A percentile compares a stretch with the other conserved stretches of the same genome.
Evolutionary conservation across 1,284 basidiomycete genomes (phyloP).

Genomic region (Apiotrichum gamsii): DNA sequence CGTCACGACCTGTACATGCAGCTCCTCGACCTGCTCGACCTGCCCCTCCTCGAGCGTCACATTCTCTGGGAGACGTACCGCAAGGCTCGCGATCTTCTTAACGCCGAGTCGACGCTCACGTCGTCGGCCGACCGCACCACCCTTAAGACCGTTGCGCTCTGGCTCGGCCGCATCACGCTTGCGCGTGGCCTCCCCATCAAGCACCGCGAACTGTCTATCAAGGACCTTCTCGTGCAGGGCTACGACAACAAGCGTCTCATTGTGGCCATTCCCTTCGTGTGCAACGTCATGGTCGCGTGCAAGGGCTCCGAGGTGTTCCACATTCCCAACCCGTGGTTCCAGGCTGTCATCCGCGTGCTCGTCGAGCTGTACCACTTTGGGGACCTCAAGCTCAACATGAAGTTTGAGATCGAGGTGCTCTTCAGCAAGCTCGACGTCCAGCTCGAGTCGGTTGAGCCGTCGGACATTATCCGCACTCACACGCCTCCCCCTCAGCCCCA

Average conservation of each 20-base stretch:
- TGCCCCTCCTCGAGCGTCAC: constrained; percentile 61
- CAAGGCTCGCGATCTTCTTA: constrained; percentile 78
- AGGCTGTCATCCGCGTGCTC: constrained; percentile 85
- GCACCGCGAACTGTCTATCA: constrained; percentile 90
- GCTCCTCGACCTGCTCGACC: constrained; percentile 76
- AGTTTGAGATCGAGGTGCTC: constrained; percentile 97
- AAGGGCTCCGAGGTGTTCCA: constrained; percentile 84
- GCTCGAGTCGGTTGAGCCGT: constrained; percentile 77
- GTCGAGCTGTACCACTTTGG: constrained; percentile 96
- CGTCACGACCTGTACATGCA: constrained; percentile 93
- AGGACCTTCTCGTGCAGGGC: constrained; percentile 91
- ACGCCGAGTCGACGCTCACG: constrained; percentile 84
- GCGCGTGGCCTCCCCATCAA: constrained; percentile 88
- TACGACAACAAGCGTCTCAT: constrained; percentile 87
- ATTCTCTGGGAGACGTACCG: constrained; percentile 89
- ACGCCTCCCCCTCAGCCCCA: constrained; percentile 42
- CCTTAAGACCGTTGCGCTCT: constrained; percentile 90
- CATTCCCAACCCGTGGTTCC: constrained; percentile 96
- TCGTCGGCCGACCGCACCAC: constrained; percentile 76
- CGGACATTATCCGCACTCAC: constrained; percentile 60
- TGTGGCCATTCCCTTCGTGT: constrained; percentile 96
- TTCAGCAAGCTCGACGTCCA: constrained; percentile 89
- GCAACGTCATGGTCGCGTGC: constrained; percentile 91
- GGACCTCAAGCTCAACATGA: constrained; percentile 92
- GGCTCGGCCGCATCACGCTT: constrained; percentile 90